Evolutionary conservation across 2,329 filamentous ascomycete genomes (phyloP), one percentile per base, ranked within the genome.

Genomic region (Thelonectria olida): DNA sequence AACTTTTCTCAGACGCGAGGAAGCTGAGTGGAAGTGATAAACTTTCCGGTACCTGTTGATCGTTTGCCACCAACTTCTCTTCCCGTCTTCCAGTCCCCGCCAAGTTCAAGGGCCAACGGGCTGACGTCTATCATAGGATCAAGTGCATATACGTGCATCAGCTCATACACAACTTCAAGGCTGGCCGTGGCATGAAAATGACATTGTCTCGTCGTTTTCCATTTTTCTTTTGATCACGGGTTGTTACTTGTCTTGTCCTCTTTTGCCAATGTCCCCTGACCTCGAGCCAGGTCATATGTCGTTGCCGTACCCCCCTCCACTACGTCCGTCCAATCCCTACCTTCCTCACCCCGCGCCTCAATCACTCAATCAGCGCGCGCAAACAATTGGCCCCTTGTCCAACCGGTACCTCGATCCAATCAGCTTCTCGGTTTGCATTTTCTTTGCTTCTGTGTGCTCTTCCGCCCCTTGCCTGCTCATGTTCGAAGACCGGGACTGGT

Each of bases 301-400:
- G 47, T 39, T 47, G 22, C 41, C 52, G 41, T 9, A 22, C 38
- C 56, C 50, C 51, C 42, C 47, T 47, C 47, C 38, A 17, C 52
- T 36, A 34, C 45, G 42, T 51, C 22, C 39, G 20, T 52, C 51
- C 58, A 60, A 60, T 60, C 58, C 58, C 31, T 54, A 45, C 25
- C 39, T 28, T 45, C 52, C 34, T 54, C 51, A 50, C 57, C 51
- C 52, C 52, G 58, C 52, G 47, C 58, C 58, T 31, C 45, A 22
- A 55, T 61, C 58, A 51, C 50, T 47, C 44, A 55, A 61, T 52
- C 58, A 51, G 31, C 20, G 45, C 51, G 51, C 51, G 28, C 38
- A 54, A 51, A 50, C 36, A 15, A 20, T 20, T 12, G 7, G 6
- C 25, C 25, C 27, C 45, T 48, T 17, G 25, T 31, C 45, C 45